These are phyloP conservation scores for Plantago lanceolata DNA, from an alignment of 305 asterid genomes.

Conservation along the genomic window DNA sequence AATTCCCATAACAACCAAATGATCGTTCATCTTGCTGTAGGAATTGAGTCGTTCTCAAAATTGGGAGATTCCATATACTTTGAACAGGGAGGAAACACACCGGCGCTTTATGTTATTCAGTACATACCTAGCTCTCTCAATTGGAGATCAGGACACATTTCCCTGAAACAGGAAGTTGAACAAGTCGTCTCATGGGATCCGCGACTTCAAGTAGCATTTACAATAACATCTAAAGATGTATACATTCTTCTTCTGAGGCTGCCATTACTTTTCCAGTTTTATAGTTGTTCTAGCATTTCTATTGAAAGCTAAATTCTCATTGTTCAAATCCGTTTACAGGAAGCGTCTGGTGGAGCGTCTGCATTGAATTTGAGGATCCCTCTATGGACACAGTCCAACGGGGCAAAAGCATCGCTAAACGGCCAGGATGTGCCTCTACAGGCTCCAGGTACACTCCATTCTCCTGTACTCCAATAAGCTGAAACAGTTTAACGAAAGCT, in stretches of 20 bases:
- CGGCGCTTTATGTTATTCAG: slow-evolving; percentile 66
- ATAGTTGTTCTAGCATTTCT: background rate
- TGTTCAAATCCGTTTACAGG: slow-evolving; percentile 17
- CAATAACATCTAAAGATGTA: slow-evolving; percentile 42
- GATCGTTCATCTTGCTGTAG: slow-evolving; percentile 25
- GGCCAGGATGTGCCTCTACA: slow-evolving; percentile 35
- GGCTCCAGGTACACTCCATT: slow-evolving; percentile 44
- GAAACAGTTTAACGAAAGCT: background rate
- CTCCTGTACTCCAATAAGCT: background rate
- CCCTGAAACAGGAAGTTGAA: slow-evolving; percentile 44
- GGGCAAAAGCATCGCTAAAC: slow-evolving; percentile 44
- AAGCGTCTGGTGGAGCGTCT: slow-evolving; percentile 32
- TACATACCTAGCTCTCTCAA: slow-evolving; percentile 65
- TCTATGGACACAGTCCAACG: slow-evolving; percentile 45
- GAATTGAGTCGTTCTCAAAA: slow-evolving; percentile 86
- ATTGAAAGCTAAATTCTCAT: background rate
- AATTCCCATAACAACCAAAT: background rate
- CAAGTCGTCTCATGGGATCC: slow-evolving; percentile 60
- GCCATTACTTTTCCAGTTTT: background rate
- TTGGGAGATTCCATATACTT: slow-evolving; percentile 91
- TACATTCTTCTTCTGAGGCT: background rate
- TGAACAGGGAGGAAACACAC: slow-evolving; percentile 56
- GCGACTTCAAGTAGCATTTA: slow-evolving; percentile 40
- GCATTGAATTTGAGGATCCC: slow-evolving; percentile 59
- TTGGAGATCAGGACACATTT: slow-evolving; percentile 55